Evolutionary conservation across 139 green algal species (phyloP), one percentile per base, ranked within the genome.

Genomic region (Zygnema cylindricum): DNA sequence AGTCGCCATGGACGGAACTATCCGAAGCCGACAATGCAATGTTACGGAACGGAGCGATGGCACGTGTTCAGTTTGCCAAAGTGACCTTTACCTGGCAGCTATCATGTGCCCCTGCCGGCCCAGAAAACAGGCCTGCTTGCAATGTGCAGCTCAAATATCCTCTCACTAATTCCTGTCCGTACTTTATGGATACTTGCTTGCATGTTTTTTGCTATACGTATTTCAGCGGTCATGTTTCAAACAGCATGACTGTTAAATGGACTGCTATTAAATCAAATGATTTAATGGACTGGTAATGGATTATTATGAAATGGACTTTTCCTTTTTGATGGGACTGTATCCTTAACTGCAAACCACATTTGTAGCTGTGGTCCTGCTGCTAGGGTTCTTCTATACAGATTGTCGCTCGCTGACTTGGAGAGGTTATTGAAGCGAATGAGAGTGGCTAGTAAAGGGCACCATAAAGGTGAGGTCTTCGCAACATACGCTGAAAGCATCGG

Each of bases 381-480:
- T 11, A 92, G 94, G 69, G 81, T 85, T 22, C 92, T 98, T 82
- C 93, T 94, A 43, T 98, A 93, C 86, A 92, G 95, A 30, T 86
- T 95, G 89, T 94, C 90, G 0, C 63, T 96, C 39, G 85, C 77
- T 1, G 86, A 98, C 79, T 89, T 98, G 79, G 71, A 95, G 42
- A 54, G 89, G 25, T 40, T 95, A 42, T 2, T 76, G 49, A 63
- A 63, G 49, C 7, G 16, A 63, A 16, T 16, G 7, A 63, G 49
- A 63, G 7, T 63, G 16, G 7, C 7, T 16, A 16, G 49, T 16
- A 63, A 63, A 63, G 49, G 49, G 16, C 49, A 63, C 7, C 7
- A 63, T 63, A 7, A 63, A 63, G 7, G 49, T 63, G 49, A 63
- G 49, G 49, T 16, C 49, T 63, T 63, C 49, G 7, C 7, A 25